These are phyloP conservation scores for Heterobasidion occidentale DNA, from an alignment of 1,284 basidiomycete genomes.

Conservation along the genomic window DNA sequence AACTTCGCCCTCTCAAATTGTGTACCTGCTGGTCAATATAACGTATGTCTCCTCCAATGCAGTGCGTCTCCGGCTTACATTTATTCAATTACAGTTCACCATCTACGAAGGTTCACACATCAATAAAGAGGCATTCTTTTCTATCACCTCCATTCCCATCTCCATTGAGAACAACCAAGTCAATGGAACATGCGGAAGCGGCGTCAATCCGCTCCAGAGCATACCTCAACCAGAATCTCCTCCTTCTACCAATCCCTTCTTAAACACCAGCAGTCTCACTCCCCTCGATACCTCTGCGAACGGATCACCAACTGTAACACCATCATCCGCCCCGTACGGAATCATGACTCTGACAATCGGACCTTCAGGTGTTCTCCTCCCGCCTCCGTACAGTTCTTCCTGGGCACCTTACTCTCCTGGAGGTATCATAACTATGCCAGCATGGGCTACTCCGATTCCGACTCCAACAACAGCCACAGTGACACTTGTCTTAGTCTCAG, in stretches of 20 bases:
- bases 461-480: conserved; percentile 11
- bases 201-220: conserved; percentile 23
- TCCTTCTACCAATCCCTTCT: conserved; percentile 15
- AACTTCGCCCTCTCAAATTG: conserved; percentile 36
- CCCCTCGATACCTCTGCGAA: conserved; percentile 1
- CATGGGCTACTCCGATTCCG: background rate
- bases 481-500: background rate
- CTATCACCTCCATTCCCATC: conserved; percentile 37
- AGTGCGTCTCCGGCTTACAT: background rate
- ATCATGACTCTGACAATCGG: conserved; percentile 14
- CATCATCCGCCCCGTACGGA: background rate
- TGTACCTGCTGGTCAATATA: conserved; percentile 37
- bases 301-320: background rate
- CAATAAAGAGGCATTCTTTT: conserved; percentile 27
- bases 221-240: conserved; percentile 27
- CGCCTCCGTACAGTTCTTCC: conserved; percentile 2
- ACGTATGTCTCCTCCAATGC: conserved; percentile 26
- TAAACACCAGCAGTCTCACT: conserved; percentile 10
- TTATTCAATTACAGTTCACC: conserved; percentile 29
- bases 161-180: conserved; percentile 27
- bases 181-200: conserved; percentile 19
- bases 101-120: conserved; percentile 38
- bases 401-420: background rate
- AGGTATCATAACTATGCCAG: conserved; percentile 16
- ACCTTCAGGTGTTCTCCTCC: conserved; percentile 10